Base-by-base conservation (phyloP, 1,284 basidiomycete species). In the Boletus semigastroideus region DNA sequence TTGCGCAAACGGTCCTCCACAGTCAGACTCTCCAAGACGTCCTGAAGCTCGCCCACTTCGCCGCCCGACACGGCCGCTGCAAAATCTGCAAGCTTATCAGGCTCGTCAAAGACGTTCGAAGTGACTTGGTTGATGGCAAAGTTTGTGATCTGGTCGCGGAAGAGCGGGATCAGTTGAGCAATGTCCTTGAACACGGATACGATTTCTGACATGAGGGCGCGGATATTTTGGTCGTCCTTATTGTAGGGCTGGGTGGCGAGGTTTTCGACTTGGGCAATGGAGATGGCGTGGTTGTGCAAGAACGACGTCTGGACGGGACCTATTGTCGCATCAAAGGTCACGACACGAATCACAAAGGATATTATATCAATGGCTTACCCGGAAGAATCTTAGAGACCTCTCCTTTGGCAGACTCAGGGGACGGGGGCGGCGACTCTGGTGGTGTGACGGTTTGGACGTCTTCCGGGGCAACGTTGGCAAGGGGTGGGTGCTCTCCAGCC, bases 161-260 rank as follows among this genome's bases (percentile, higher is more conserved):
- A 98, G 56, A 98, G 84, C 1, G 95, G 94, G 73, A 97, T 98
- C 48, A 98, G 80, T 68, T 96, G 92, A 0, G 96, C 95, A 58
- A 99, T 98, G 69, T 98, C 95, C 78, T 98, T 99, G 83, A 99
- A 98, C 31, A 98, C 94, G 43, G 90, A 90, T 58, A 99, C 92
- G 56, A 99, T 92, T 74, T 98, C 96, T 48, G 90, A 88, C 86
- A 95, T 96, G 74, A 98, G 90, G 3, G 96, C 96, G 31, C 94
- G 89, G 56, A 96, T 89, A 69, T 97, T 89, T 68, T 96, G 94
- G 66, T 93, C 87, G 68, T 96, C 91, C 72, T 94, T 94, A 76
- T 92, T 87, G 77, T 90, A 96, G 0, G 93, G 86, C 56, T 89
- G 83, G 11, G 86, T 89, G 37, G 70, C 72, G 54, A 95, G 79